A percentile compares a stretch with the other conserved stretches of the same genome.
Evolutionary conservation across 2,329 filamentous ascomycete species (phyloP).

Genomic region (Xylaria sp.): DNA sequence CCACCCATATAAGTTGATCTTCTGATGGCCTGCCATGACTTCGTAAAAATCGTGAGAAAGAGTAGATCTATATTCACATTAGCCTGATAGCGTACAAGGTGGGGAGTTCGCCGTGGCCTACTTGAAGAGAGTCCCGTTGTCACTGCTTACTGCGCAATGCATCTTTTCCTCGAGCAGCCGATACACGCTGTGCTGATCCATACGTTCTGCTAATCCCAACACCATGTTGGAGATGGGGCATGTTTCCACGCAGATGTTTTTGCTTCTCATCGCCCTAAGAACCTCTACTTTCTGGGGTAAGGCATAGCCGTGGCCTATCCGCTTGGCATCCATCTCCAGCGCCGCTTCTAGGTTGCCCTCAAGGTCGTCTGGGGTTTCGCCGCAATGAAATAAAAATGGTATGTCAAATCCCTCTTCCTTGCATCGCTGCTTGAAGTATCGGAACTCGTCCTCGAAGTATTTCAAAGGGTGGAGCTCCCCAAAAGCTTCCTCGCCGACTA

Average conservation of each 20-base stretch:
- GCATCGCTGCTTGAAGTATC: slow-evolving; percentile 55
- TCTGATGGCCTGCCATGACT: slow-evolving; percentile 69
- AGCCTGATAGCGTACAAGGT: neutral
- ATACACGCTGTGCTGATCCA: slow-evolving; percentile 71
- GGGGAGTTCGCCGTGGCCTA: slow-evolving; percentile 38
- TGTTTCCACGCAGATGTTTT: slow-evolving; percentile 73
- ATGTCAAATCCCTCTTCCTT: slow-evolving; percentile 56
- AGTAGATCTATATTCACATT: slow-evolving; percentile 58
- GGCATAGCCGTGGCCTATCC: slow-evolving; percentile 77
- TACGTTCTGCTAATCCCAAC: slow-evolving; percentile 69
- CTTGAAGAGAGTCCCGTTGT: slow-evolving; percentile 77
- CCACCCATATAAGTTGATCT: slow-evolving; percentile 73
- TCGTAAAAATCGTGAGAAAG: slow-evolving; percentile 81
- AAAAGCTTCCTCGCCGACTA: slow-evolving; percentile 62
- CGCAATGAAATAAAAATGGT: slow-evolving; percentile 78
- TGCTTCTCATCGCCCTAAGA: slow-evolving; percentile 67
- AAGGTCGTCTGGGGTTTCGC: slow-evolving; percentile 71
- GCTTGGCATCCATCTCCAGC: slow-evolving; percentile 67
- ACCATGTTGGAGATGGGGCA: slow-evolving; percentile 82
- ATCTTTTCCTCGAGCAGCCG: slow-evolving; percentile 72
- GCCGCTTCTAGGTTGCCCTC: slow-evolving; percentile 75
- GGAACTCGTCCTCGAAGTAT: slow-evolving; percentile 55
- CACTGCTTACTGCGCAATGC: slow-evolving; percentile 75
- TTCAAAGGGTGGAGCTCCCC: slow-evolving; percentile 55
- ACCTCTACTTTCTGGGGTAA: slow-evolving; percentile 69